A percentile compares a stretch with the other conserved stretches of the same genome.
phyloP scores from a whole-genome alignment of 2,329 filamentous ascomycete species.

The Cadophora gregata region DNA sequence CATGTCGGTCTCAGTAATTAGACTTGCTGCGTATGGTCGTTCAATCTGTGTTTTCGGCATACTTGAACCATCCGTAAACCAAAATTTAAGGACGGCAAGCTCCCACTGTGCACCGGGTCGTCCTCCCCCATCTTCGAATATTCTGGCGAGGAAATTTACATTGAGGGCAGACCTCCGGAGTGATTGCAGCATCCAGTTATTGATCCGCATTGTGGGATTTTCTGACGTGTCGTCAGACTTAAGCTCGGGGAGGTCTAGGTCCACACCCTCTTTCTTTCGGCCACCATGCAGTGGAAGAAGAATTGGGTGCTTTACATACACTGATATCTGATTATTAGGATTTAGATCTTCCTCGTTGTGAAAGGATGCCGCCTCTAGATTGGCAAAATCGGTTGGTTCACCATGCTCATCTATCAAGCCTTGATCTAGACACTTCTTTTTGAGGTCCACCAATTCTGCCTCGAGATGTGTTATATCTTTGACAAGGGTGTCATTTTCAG shows the following conservation, averaged over 20 bases:
- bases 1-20: slow-evolving; percentile 3
- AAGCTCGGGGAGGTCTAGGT: background rate
- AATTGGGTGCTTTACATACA: slow-evolving; percentile 33
- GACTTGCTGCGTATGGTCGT: background rate
- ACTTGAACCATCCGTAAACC: slow-evolving; percentile 35
- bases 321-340: slow-evolving; percentile 23
- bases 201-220: slow-evolving; percentile 23
- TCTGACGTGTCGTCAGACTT: slow-evolving; percentile 15
- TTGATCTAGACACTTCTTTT: slow-evolving; percentile 26
- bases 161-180: slow-evolving; percentile 34
- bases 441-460: slow-evolving; percentile 23
- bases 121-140: slow-evolving; percentile 17
- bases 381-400: slow-evolving; percentile 29
- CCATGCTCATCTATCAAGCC: slow-evolving; percentile 37
- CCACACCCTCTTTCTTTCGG: slow-evolving; percentile 8
- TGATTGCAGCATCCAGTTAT: slow-evolving; percentile 35
- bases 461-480: slow-evolving; percentile 23
- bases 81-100: slow-evolving; percentile 27
- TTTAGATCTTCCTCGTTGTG: slow-evolving; percentile 18
- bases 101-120: slow-evolving; percentile 26
- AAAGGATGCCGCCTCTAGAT: slow-evolving; percentile 9
- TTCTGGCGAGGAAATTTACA: slow-evolving; percentile 33
- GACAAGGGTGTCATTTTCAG: slow-evolving; percentile 15
- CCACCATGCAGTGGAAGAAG: slow-evolving; percentile 26
- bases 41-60: slow-evolving; percentile 6